Conservation (phyloP, 2,329 filamentous ascomycete species). For the Colletotrichum liaoningense region DNA sequence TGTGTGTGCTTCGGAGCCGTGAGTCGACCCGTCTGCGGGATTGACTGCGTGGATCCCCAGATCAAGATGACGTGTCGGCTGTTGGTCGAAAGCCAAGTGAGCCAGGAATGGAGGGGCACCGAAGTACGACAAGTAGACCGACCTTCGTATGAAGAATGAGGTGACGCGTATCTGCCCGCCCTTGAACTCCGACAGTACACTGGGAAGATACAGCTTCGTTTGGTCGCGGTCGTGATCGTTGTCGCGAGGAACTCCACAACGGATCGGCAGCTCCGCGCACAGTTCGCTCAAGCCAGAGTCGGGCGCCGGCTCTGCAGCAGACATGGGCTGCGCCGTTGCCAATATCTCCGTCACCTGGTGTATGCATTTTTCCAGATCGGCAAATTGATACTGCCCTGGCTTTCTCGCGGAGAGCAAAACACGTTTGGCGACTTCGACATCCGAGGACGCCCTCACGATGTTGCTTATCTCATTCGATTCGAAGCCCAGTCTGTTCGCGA, state of each 20-base stretch:
- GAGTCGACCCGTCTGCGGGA: neutral
- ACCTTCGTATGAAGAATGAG: neutral
- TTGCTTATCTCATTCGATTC: slow-evolving; percentile 2
- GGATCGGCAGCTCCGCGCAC: neutral
- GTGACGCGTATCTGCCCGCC: neutral
- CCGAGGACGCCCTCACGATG: neutral
- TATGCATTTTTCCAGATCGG: neutral
- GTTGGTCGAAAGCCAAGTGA: neutral
- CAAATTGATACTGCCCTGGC: neutral
- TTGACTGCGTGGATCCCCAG: neutral
- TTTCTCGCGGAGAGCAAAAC: slow-evolving; percentile 9
- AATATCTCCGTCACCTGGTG: neutral
- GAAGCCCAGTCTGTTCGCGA: slow-evolving; percentile 7
- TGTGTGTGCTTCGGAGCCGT: neutral
- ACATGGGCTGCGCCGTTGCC: neutral
- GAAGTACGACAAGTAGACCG: slow-evolving; percentile 3
- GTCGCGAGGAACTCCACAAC: neutral
- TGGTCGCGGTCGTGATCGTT: neutral
- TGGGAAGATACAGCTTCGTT: neutral
- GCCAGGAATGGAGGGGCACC: neutral
- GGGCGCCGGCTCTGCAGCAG: neutral
- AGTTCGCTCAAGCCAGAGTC: neutral
- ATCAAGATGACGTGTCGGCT: neutral
- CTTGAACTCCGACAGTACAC: neutral
- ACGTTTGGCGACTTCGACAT: slow-evolving; percentile 9